Conservation (phyloP, 2,329 filamentous ascomycete species). For the Thelonectria blattea region DNA sequence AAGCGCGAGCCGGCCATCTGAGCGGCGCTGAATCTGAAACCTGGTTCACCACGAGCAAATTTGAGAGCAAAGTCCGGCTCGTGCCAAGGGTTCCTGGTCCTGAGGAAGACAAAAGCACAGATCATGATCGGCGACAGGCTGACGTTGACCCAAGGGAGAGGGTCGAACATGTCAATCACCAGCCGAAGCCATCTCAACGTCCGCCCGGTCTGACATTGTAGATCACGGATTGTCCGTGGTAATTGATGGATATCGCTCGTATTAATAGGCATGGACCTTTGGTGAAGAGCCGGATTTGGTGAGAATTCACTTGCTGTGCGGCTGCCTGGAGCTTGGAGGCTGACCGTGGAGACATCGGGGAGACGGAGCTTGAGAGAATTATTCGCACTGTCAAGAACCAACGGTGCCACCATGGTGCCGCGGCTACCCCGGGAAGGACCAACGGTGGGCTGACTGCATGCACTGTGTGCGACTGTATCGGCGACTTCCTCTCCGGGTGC, state of each 20-base stretch:
- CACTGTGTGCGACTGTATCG: conserved; percentile 16
- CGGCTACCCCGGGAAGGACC: conserved; percentile 32
- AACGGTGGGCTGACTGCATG: background rate
- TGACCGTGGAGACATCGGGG: background rate
- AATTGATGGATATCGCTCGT: background rate
- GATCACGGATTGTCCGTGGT: background rate
- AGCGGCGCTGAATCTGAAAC: conserved; percentile 17
- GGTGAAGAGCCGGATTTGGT: too few relatives aligned
- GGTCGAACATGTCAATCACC: background rate
- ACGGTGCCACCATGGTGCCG: conserved; percentile 31
- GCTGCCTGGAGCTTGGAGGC: background rate
- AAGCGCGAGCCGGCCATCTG: background rate
- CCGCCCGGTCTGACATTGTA: background rate
- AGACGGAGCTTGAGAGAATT: background rate
- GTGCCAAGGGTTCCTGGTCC: background rate
- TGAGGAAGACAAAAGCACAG: background rate
- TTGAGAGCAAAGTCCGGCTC: background rate
- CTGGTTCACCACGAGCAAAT: conserved; percentile 6
- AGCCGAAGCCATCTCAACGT: background rate
- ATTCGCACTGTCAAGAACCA: conserved; percentile 16
- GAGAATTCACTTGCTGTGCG: background rate
- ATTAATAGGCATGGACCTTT: too few relatives aligned
- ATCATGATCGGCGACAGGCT: background rate
- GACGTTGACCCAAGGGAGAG: conserved; percentile 9
- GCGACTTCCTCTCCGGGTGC: background rate